phyloP scores from a whole-genome alignment of 495 filamentous ascomycete species.

The Amniculicola lignicola region DNA sequence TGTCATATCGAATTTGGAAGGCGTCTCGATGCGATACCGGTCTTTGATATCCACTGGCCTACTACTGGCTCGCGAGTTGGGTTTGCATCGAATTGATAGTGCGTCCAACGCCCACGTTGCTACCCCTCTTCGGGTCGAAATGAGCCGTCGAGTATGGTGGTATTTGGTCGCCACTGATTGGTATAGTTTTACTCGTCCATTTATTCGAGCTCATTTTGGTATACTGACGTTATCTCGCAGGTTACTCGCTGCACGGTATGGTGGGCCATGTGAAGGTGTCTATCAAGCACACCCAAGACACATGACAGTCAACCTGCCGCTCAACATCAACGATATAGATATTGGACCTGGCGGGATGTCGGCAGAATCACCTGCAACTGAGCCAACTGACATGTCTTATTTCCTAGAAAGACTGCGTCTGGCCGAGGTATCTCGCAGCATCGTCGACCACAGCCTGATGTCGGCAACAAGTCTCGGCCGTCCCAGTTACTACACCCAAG shows the following conservation, averaged over 20 bases:
- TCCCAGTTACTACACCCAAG: slow-evolving; percentile 26
- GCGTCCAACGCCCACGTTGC: slow-evolving; percentile 27
- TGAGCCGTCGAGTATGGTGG: slow-evolving; percentile 52
- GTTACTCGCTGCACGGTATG: slow-evolving; percentile 36
- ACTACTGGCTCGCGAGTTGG: slow-evolving; percentile 43
- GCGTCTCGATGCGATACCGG: slow-evolving; percentile 42
- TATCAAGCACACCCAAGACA: slow-evolving; percentile 47
- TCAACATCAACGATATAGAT: slow-evolving; percentile 50
- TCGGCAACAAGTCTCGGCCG: slow-evolving; percentile 3
- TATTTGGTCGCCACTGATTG: slow-evolving; percentile 49
- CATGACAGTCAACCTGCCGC: slow-evolving; percentile 46
- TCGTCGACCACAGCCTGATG: slow-evolving; percentile 44
- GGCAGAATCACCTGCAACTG: slow-evolving; percentile 37
- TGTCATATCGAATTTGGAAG: slow-evolving; percentile 44
- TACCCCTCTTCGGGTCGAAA: slow-evolving; percentile 40
- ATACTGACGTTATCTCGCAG: neutral
- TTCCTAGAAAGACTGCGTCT: slow-evolving; percentile 48
- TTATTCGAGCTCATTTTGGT: neutral
- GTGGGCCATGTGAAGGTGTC: slow-evolving; percentile 42
- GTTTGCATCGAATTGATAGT: slow-evolving; percentile 47
- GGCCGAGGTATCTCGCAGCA: slow-evolving; percentile 46
- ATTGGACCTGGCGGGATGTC: slow-evolving; percentile 37
- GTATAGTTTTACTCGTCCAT: too few relatives aligned
- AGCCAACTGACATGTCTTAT: slow-evolving; percentile 49
- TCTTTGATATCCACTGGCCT: slow-evolving; percentile 39